Evolutionary conservation across 2,329 filamentous ascomycete genomes (phyloP).

Genomic region (Trichothecium sympodiale): DNA sequence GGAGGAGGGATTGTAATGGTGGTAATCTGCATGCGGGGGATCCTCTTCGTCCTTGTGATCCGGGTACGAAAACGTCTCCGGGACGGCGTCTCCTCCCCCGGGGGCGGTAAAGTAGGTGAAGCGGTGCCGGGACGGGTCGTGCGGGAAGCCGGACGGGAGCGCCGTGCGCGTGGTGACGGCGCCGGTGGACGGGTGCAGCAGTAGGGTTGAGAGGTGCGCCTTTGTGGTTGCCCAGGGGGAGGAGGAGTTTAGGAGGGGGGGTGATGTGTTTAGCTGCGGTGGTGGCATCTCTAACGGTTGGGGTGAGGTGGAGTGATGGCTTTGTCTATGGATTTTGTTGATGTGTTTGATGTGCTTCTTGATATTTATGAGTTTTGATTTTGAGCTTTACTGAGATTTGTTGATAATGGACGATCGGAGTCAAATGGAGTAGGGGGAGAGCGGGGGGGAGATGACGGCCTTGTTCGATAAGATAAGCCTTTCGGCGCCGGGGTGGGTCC

Average conservation of each 20-base stretch:
- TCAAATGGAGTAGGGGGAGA: no score
- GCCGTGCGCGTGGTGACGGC: conserved; percentile 67
- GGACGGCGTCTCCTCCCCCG: conserved; percentile 11
- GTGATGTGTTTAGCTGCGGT: conserved; percentile 29
- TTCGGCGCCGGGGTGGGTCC: no score
- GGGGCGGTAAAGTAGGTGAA: conserved; percentile 51
- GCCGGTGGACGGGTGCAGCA: conserved; percentile 51
- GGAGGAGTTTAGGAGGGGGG: conserved; percentile 63
- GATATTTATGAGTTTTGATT: no score
- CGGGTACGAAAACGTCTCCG: neutral
- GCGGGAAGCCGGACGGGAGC: conserved; percentile 51
- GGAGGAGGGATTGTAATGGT: no score
- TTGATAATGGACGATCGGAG: no score
- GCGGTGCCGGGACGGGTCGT: conserved; percentile 49
- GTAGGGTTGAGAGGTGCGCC: conserved; percentile 50
- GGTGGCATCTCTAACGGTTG: conserved; percentile 8
- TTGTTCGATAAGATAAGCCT: no score
- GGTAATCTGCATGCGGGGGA: no score
- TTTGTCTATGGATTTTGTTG: no score
- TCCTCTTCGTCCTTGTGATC: conserved; percentile 2
- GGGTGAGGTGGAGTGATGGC: no score
- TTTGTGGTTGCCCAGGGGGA: conserved; percentile 64
- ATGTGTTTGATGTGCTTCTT: no score
- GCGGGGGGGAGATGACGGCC: no score
- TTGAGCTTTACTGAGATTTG: no score